Percentiles rank a stretch among this genome's conserved stretches.
These are phyloP conservation scores for Sphagnum magellanicum DNA, from an alignment of 228 moss, liverwort and hornwort species.

Conservation along the genomic window DNA sequence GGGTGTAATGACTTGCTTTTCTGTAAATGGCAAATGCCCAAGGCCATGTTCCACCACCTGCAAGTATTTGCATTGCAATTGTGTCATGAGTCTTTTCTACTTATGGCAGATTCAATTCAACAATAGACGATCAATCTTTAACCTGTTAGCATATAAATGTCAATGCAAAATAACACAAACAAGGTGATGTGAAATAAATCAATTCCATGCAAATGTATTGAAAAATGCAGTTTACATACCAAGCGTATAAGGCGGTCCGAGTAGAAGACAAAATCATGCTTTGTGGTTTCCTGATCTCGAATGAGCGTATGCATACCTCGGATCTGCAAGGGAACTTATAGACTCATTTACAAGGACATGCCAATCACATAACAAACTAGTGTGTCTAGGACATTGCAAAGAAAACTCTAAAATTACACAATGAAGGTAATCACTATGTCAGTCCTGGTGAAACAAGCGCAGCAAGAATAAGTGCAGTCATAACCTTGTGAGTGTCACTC, in stretches of 20 bases:
- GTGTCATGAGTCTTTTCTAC: not conserved
- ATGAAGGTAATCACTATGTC: not conserved
- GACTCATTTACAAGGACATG: not conserved
- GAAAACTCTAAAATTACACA: not conserved
- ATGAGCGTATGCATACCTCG: constrained; percentile 85
- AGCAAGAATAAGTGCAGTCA: not conserved
- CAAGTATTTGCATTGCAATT: not conserved
- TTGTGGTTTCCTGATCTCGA: constrained; percentile 64
- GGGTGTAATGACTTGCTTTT: constrained; percentile 73
- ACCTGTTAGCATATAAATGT: too few species aligned
- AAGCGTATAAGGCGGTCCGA: constrained; percentile 71
- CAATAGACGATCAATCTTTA: not conserved
- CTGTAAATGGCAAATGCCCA: constrained; percentile 76
- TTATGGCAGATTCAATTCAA: not conserved
- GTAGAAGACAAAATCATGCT: constrained; percentile 76
- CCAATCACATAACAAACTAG: too few species aligned
- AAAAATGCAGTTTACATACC: constrained; percentile 9
- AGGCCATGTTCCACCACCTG: constrained; percentile 73
- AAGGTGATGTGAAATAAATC: not conserved
- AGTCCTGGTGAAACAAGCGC: not conserved
- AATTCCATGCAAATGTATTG: not conserved
- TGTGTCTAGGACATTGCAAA: too few species aligned
- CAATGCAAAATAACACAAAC: too few species aligned
- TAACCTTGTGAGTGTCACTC: not conserved
- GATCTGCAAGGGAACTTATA: constrained; percentile 23